A percentile compares a stretch with the other conserved stretches of the same genome.
Conservation (phyloP, 2,329 filamentous ascomycete genomes). For the Fusarium liriodendri region DNA sequence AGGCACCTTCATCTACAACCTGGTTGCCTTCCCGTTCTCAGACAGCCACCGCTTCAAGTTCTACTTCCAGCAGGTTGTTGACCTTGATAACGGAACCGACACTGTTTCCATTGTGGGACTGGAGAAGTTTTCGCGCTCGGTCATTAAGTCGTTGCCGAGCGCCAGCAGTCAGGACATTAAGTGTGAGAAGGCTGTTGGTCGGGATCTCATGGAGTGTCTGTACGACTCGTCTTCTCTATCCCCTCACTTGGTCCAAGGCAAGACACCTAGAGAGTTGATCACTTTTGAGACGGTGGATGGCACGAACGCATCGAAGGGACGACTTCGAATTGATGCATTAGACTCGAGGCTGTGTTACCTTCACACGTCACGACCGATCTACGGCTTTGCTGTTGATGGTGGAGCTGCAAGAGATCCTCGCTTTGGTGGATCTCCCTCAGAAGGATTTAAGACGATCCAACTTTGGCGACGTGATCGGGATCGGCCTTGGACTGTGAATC, state of each 20-base stretch:
- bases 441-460: constrained; percentile 75
- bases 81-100: constrained; percentile 79
- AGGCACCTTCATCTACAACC: constrained; percentile 85
- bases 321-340: constrained; percentile 73
- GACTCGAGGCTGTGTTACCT: constrained; percentile 86
- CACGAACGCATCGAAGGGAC: constrained; percentile 60
- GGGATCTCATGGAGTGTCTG: constrained; percentile 70
- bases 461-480: constrained; percentile 88
- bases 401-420: constrained; percentile 69
- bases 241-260: constrained; percentile 69
- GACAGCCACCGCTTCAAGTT: constrained; percentile 82
- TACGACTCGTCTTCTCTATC: constrained; percentile 72
- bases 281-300: constrained; percentile 60
- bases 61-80: constrained; percentile 84
- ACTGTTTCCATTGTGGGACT: constrained; percentile 76
- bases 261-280: constrained; percentile 68
- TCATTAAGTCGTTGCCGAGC: constrained; percentile 78
- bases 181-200: constrained; percentile 60
- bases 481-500: constrained; percentile 75
- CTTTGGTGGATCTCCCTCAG: constrained; percentile 71
- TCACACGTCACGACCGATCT: constrained; percentile 75
- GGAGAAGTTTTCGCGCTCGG: constrained; percentile 72
- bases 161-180: constrained; percentile 70
- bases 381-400: constrained; percentile 71
- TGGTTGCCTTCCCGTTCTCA: constrained; percentile 90